phyloP scores from a whole-genome alignment of 176 grass and related monocot species.

The Triticum dicoccoides region DNA sequence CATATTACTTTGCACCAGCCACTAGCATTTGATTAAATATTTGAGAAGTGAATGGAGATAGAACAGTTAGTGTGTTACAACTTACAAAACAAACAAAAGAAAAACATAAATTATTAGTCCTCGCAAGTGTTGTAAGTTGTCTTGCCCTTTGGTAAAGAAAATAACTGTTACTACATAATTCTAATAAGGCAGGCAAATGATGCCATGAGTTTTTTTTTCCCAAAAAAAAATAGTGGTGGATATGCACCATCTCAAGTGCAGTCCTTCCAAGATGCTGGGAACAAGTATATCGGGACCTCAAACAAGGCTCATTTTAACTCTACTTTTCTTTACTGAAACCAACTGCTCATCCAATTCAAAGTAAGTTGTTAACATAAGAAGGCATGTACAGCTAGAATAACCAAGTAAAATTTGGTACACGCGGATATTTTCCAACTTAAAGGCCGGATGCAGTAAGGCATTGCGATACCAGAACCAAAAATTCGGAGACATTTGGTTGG shows the following conservation, averaged over 20 bases:
- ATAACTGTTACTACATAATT: neutral
- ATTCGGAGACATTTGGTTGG: neutral
- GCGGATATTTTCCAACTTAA: neutral
- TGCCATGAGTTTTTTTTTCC: neutral
- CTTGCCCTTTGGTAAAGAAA: neutral
- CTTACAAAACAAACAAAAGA: conserved; percentile 1
- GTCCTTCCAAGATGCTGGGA: neutral
- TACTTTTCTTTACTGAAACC: conserved; percentile 7
- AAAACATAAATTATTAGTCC: neutral
- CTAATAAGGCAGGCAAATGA: neutral
- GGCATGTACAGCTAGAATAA: neutral
- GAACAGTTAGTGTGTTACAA: conserved; percentile 3
- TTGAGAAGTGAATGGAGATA: conserved; percentile 2
- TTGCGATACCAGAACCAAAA: neutral
- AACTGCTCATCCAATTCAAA: conserved; percentile 7
- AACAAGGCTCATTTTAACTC: neutral
- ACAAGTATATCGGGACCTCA: neutral
- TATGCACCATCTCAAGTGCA: neutral
- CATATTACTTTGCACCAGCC: neutral
- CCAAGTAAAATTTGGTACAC: neutral
- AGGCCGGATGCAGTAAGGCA: neutral
- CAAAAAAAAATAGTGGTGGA: neutral
- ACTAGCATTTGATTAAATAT: neutral
- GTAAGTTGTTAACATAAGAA: conserved; percentile 3
- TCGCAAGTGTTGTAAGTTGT: neutral